Percentiles rank a stretch among this genome's conserved stretches.
These are phyloP conservation scores for Farysia itapuensis DNA, from an alignment of 1,284 basidiomycete species.

Conservation along the genomic window DNA sequence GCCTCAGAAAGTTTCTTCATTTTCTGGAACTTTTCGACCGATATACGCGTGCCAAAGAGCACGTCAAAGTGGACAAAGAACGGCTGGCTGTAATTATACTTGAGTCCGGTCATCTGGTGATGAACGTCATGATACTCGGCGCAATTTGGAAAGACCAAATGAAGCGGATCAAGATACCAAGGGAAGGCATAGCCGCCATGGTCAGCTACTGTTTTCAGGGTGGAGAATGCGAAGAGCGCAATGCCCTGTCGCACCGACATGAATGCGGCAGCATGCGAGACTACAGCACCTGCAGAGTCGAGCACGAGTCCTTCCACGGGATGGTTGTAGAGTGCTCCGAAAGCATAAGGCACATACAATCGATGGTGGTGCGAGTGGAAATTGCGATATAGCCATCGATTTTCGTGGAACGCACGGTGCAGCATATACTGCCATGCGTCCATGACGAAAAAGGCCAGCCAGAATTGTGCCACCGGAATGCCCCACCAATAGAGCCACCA, in stretches of 20 bases:
- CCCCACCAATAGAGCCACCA: constrained; percentile 92
- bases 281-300: constrained; percentile 77
- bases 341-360: constrained; percentile 95
- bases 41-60: constrained; percentile 77
- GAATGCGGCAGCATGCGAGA: constrained; percentile 72
- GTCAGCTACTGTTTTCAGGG: constrained; percentile 94
- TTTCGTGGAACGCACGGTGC: constrained; percentile 87
- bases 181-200: constrained; percentile 91
- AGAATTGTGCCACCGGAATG: constrained; percentile 75
- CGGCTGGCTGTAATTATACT: constrained; percentile 93
- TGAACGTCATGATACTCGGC: constrained; percentile 98
- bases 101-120: constrained; percentile 88
- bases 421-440: constrained; percentile 99
- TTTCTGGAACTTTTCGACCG: constrained; percentile 56
- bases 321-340: constrained; percentile 96
- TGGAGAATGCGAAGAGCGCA: constrained; percentile 79
- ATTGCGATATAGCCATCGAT: constrained; percentile 85
- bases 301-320: constrained; percentile 87
- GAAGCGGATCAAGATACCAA: constrained; percentile 74
- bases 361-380: constrained; percentile 95
- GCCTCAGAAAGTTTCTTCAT: constrained; percentile 36
- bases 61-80: constrained; percentile 67
- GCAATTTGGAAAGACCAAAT: constrained; percentile 85
- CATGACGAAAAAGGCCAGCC: constrained; percentile 83
- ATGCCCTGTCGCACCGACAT: constrained; percentile 78